A percentile compares a stretch with the other conserved stretches of the same genome.
Evolutionary conservation across 2,329 filamentous ascomycete species (phyloP).

Genomic region (Aspergillus sp.): DNA sequence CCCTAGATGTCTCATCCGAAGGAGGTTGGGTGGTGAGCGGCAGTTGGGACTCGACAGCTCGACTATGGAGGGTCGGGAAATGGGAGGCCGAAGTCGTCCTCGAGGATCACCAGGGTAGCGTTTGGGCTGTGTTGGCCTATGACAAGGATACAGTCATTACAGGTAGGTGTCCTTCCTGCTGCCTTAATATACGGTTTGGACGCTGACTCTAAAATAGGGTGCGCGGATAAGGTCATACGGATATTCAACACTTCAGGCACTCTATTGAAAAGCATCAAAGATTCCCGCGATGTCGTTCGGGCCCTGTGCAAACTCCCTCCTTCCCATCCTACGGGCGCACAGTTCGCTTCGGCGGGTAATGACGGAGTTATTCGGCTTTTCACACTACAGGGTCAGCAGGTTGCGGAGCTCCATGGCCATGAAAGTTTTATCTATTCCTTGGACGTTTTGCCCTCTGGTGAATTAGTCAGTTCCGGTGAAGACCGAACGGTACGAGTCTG

Average conservation of each 20-base stretch:
- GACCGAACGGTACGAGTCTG: slow-evolving; percentile 92
- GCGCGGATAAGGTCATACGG: slow-evolving; percentile 85
- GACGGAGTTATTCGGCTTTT: slow-evolving; percentile 86
- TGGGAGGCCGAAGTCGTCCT: slow-evolving; percentile 77
- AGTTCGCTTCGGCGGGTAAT: slow-evolving; percentile 94
- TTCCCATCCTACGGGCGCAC: slow-evolving; percentile 75
- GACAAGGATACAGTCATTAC: slow-evolving; percentile 80
- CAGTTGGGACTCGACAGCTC: slow-evolving; percentile 87
- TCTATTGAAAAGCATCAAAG: slow-evolving; percentile 63
- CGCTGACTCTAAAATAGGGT: slow-evolving; percentile 52
- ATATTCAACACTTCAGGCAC: slow-evolving; percentile 70
- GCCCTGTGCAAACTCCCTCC: slow-evolving; percentile 80
- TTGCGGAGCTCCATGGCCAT: slow-evolving; percentile 80
- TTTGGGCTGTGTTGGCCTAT: slow-evolving; percentile 89
- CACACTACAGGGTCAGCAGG: slow-evolving; percentile 73
- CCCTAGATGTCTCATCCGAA: slow-evolving; percentile 73
- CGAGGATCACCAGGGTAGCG: slow-evolving; percentile 73
- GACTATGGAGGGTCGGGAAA: slow-evolving; percentile 80
- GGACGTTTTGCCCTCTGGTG: slow-evolving; percentile 73
- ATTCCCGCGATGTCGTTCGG: slow-evolving; percentile 79
- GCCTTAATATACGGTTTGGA: not conserved
- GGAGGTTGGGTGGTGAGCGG: slow-evolving; percentile 80
- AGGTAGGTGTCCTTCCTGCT: slow-evolving; percentile 36
- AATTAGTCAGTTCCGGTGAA: slow-evolving; percentile 87
- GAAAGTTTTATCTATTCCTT: slow-evolving; percentile 94